A percentile compares a stretch with the other conserved stretches of the same genome.
phyloP scores from a whole-genome alignment of 345 rosid species.

The Eucalyptus decipiens region DNA sequence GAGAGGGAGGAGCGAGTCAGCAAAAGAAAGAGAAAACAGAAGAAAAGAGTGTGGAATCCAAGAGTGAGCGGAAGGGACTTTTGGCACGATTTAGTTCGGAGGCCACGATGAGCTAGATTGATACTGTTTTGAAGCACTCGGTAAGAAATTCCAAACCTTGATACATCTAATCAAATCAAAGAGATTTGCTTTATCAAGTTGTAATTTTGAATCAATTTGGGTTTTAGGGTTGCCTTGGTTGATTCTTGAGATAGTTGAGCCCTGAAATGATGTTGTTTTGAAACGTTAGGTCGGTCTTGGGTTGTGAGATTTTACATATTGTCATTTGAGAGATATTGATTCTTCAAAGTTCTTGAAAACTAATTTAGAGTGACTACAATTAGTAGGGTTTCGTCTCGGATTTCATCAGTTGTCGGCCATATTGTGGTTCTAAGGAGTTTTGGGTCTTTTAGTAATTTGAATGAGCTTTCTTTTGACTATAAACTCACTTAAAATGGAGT shows the following conservation, averaged over 20 bases:
- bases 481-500: not conserved
- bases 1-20: fast-evolving
- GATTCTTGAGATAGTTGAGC: not conserved
- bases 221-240: not conserved
- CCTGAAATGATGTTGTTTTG: not conserved
- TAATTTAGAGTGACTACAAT: not conserved
- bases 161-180: too few relatives aligned
- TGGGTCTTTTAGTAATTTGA: not conserved
- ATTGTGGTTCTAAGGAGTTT: not conserved
- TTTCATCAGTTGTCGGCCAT: not conserved
- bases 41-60: too few relatives aligned
- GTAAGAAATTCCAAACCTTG: not conserved
- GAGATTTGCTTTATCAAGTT: too few relatives aligned
- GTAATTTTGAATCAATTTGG: not conserved
- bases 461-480: not conserved
- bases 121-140: too few relatives aligned
- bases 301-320: not conserved
- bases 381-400: fast-evolving
- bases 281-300: not conserved
- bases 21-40: too few relatives aligned
- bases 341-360: not conserved
- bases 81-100: fast-evolving
- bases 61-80: too few relatives aligned
- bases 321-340: not conserved
- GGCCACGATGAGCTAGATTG: too few relatives aligned